Evolutionary conservation across 2,329 filamentous ascomycete genomes (phyloP).

Genomic region (Beauveria pseudobassiana): DNA sequence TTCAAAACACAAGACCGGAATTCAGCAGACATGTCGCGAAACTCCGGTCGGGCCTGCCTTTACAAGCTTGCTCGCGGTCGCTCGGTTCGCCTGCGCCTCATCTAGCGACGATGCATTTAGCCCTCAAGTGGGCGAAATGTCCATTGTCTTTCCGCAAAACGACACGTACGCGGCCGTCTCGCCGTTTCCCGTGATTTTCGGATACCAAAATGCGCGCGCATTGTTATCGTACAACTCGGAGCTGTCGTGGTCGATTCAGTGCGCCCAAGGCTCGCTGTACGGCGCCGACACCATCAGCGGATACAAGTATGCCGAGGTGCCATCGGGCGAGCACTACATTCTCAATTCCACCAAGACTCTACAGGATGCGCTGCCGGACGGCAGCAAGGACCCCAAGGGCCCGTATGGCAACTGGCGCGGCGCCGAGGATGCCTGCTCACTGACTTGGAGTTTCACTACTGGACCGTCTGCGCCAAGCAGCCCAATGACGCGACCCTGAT

Average conservation of each 20-base stretch:
- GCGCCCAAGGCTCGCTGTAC: neutral
- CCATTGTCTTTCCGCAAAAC: conserved; percentile 10
- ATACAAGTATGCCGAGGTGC: neutral
- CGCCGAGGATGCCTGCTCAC: neutral
- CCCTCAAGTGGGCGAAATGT: neutral
- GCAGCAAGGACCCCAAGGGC: neutral
- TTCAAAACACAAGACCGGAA: neutral
- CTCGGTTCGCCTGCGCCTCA: conserved; percentile 6
- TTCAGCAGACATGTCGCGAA: conserved; percentile 3
- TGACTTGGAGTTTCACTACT: neutral
- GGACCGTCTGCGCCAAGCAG: neutral
- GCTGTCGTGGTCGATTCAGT: conserved; percentile 4
- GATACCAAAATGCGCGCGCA: conserved; percentile 4
- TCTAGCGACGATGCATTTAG: neutral
- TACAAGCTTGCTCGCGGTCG: neutral
- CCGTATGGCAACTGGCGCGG: neutral
- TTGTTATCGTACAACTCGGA: neutral
- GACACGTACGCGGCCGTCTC: conserved; percentile 6
- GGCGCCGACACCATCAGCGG: neutral
- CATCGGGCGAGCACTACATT: neutral
- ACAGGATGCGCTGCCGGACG: neutral
- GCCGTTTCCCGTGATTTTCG: conserved; percentile 10
- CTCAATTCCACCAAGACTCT: neutral
- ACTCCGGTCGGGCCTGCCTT: neutral
- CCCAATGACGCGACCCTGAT: neutral